Conservation (phyloP, 2,329 filamentous ascomycete species). For the Ambrosiella beaveri region DNA sequence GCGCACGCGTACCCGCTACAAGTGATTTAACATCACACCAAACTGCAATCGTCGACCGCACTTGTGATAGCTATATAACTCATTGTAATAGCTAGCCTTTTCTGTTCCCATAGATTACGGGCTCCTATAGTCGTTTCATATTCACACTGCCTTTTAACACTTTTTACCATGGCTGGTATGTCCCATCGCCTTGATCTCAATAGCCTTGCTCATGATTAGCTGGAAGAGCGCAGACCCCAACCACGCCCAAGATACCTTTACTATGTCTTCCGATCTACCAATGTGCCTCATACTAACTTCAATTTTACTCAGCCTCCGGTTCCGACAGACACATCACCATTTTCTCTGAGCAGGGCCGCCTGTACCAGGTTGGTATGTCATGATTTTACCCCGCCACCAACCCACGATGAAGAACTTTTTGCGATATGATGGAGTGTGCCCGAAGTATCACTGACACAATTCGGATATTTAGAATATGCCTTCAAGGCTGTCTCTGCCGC, state of each 20-base stretch:
- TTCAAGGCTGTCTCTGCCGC: conserved; percentile 99
- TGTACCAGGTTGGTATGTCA: conserved; percentile 96
- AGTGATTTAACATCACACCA: neutral
- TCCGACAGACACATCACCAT: conserved; percentile 99
- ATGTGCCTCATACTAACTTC: conserved; percentile 16
- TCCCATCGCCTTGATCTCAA: neutral
- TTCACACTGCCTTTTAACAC: neutral
- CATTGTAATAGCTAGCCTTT: neutral
- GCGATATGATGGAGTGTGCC: neutral
- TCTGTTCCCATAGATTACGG: neutral
- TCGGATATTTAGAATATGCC: conserved; percentile 75
- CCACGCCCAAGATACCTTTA: too few species aligned
- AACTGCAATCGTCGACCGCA: neutral
- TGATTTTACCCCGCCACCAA: neutral
- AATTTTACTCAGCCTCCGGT: conserved; percentile 30
- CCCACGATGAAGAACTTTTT: neutral
- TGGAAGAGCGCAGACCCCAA: too few species aligned
- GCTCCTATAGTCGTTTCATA: neutral
- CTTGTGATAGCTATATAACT: neutral
- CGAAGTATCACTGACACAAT: neutral
- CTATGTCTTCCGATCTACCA: neutral
- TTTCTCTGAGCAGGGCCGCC: conserved; percentile 93
- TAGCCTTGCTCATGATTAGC: neutral
- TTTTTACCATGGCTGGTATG: conserved; percentile 13
- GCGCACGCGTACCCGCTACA: conserved; percentile 7